A percentile compares a stretch with the other conserved stretches of the same genome.
phyloP scores from a whole-genome alignment of 805 yeast genomes.

The Teunomyces stri region DNA sequence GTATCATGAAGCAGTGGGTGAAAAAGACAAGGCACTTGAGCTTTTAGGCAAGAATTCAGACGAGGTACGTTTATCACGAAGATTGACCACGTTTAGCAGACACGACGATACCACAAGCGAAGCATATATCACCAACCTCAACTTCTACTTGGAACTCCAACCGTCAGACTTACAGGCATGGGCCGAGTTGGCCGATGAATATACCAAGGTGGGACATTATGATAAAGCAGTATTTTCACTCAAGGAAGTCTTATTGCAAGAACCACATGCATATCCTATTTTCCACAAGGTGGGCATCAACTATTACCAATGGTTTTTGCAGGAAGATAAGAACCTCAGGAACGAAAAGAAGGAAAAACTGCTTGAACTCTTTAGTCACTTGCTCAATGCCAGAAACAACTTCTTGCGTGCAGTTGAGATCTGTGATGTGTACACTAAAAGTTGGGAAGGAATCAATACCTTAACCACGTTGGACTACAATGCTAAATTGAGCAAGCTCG shows the following conservation, averaged over 20 bases:
- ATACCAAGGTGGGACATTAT: constrained; percentile 57
- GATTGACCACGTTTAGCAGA: constrained; percentile 36
- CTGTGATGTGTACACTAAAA: constrained; percentile 62
- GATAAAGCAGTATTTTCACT: constrained; percentile 64
- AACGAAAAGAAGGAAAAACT: constrained; percentile 29
- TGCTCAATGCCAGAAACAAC: constrained; percentile 40
- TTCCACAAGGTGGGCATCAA: constrained; percentile 58
- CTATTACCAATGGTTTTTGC: constrained; percentile 31
- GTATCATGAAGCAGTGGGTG: constrained; percentile 55
- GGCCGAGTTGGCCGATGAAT: constrained; percentile 73
- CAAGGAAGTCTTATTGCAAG: constrained; percentile 66
- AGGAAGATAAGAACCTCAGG: constrained; percentile 10
- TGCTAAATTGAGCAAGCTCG: constrained; percentile 17
- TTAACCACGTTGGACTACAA: constrained; percentile 15
- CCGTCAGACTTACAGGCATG: constrained; percentile 79
- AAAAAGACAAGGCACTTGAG: constrained; percentile 24
- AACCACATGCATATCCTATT: constrained; percentile 68
- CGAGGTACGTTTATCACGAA: constrained; percentile 35
- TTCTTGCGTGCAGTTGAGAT: constrained; percentile 75
- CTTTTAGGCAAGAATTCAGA: constrained; percentile 30
- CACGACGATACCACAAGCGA: constrained; percentile 21
- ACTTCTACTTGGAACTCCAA: constrained; percentile 53
- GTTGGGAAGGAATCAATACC: constrained; percentile 68
- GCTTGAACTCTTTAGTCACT: constrained; percentile 20
- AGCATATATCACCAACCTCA: constrained; percentile 55